Base-by-base conservation (phyloP, 2,329 filamentous ascomycete genomes). In the Fusarium euwallaceae region DNA sequence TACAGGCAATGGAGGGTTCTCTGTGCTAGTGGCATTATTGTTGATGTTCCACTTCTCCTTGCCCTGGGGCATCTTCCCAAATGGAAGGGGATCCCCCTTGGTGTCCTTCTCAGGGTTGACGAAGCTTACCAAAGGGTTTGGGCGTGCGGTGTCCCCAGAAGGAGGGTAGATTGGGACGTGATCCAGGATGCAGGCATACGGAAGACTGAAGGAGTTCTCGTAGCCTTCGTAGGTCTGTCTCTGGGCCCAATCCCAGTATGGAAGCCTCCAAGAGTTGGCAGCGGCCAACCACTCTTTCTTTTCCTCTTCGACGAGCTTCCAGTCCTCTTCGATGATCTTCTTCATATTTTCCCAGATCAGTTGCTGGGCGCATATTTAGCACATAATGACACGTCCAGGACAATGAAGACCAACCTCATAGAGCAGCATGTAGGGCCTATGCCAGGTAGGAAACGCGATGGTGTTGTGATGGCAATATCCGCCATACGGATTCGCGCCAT, bases 361-460 rank as follows among this genome's bases (percentile, higher is more conserved):
- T 68, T 68, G 37, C 66, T 24, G 24, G 22, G 22, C 22, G 22
- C 22, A 24, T 24, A 24, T 24, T 24, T 24, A 24, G 22, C 22
- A 24, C 22, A 24, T 24, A 4, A 24, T 24, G 22, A 24, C 14
- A n/a, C 8, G 22, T 45, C 37, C 20, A 6, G 4, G 7, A 11
- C 0, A 8, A 36, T 16, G n/a, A 14, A 14, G 5, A 32, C 71
- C 56, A 75, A 89, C 88, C 83, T 92, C 91, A 72, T 85, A 91
- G 11, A 92, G 82, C 11, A 89, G 86, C 65, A 92, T 82, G 76
- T 92, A 93, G 2, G 90, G 90, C 66, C 91, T 86, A 85, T 93
- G 92, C 92, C 92, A 93, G 8, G 88, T 84, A 39, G 88, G 85
- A 78, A 94, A 93, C 9, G 92, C 80, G 43, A 89, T 88, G 1